Percentiles rank a stretch among this genome's conserved stretches.
Conservation (phyloP, 768 basidiomycete genomes). For the Lactifluus rugatus region DNA sequence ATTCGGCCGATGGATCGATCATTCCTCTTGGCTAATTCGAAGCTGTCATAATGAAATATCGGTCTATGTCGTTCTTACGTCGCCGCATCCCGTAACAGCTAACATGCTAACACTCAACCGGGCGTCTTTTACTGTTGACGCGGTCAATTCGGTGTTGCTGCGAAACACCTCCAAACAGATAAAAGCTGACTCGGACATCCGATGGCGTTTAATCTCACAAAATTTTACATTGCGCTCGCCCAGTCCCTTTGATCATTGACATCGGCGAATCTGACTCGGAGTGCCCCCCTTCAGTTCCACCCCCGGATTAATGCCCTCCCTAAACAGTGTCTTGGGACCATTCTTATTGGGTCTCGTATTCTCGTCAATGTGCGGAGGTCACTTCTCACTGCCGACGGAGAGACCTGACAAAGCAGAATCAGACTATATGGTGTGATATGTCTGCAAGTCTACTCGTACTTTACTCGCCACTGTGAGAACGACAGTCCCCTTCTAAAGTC, state of each 20-base stretch:
- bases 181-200: neutral
- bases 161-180: no score
- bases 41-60: no score
- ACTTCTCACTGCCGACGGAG: neutral
- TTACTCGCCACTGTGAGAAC: neutral
- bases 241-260: neutral
- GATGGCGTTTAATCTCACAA: neutral
- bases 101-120: no score
- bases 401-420: no score
- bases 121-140: no score
- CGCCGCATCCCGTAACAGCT: no score
- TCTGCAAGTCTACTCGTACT: neutral
- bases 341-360: neutral
- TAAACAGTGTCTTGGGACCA: neutral
- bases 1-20: no score
- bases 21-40: no score
- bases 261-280: neutral
- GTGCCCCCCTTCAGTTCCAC: no score
- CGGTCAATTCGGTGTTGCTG: neutral
- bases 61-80: no score
- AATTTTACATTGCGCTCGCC: no score
- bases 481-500: neutral
- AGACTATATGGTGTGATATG: neutral
- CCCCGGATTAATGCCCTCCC: neutral
- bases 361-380: slow-evolving; percentile 1